Conservation (phyloP, 1,284 basidiomycete species). For the Neotropicomus parvogracilis region DNA sequence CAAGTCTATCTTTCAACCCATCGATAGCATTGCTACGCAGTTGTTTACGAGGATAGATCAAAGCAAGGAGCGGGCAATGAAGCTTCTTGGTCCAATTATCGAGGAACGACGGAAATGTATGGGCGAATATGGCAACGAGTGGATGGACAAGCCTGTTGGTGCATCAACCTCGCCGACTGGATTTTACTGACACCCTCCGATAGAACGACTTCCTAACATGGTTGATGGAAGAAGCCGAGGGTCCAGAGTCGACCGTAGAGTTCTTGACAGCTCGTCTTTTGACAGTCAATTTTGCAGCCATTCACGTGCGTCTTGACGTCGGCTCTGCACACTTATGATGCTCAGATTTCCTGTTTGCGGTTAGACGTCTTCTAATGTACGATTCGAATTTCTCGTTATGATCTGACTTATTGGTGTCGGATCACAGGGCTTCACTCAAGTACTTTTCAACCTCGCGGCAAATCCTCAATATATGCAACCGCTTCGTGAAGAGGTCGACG, state of each 20-base stretch:
- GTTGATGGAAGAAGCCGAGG: slow-evolving; percentile 41
- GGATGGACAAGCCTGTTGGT: not conserved
- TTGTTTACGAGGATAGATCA: not conserved
- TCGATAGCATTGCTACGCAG: slow-evolving; percentile 2
- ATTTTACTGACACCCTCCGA: not conserved
- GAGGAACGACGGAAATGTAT: slow-evolving; percentile 35
- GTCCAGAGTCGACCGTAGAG: slow-evolving; percentile 27
- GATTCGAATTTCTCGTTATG: not conserved
- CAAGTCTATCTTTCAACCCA: not conserved
- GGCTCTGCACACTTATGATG: not conserved
- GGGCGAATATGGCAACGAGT: slow-evolving; percentile 30
- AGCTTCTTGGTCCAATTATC: slow-evolving; percentile 37
- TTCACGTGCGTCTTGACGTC: slow-evolving; percentile 26
- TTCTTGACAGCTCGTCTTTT: slow-evolving; percentile 35
- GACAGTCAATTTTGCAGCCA: slow-evolving; percentile 34
- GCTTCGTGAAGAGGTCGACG: slow-evolving; percentile 43
- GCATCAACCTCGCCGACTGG: not conserved
- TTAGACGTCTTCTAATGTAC: slow-evolving; percentile 17
- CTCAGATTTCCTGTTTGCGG: not conserved
- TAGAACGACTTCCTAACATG: slow-evolving; percentile 44
- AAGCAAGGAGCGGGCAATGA: slow-evolving; percentile 11
- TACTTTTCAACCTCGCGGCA: slow-evolving; percentile 26
- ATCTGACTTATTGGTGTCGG: not conserved
- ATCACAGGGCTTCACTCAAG: slow-evolving; percentile 33
- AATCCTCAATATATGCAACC: slow-evolving; percentile 32